Conservation (phyloP, 129 eudicot genomes). For the Pulicaria dysenterica region DNA sequence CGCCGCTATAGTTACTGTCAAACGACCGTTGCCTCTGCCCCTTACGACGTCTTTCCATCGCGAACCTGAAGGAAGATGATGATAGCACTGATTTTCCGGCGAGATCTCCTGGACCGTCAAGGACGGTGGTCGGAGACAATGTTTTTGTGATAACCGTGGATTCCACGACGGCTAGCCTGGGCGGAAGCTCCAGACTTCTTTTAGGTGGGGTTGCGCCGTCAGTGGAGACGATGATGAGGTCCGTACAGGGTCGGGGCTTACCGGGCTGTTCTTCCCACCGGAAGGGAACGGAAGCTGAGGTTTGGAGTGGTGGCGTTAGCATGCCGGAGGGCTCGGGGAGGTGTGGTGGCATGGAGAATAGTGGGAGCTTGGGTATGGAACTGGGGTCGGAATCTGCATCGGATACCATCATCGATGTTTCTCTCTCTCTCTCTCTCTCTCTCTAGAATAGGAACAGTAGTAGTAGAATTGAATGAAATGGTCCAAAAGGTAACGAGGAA, state of each 20-base stretch:
- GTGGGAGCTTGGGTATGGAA: constrained; percentile 44
- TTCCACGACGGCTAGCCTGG: constrained; percentile 42
- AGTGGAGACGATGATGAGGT: constrained; percentile 35
- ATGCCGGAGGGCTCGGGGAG: constrained; percentile 51
- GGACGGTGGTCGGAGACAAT: constrained; percentile 77
- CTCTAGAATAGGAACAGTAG: no score
- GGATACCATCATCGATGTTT: constrained; percentile 34
- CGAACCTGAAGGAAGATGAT: constrained; percentile 53
- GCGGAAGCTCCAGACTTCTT: constrained; percentile 61
- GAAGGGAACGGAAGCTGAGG: constrained; percentile 83
- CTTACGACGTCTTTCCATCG: constrained; percentile 34
- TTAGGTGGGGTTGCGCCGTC: background rate
- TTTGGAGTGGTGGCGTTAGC: constrained; percentile 66
- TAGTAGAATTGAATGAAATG: constrained; percentile 1
- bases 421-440: background rate
- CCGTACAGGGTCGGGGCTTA: constrained; percentile 70
- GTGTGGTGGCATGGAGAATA: constrained; percentile 31
- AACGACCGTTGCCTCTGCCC: constrained; percentile 42
- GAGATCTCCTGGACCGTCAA: constrained; percentile 59
- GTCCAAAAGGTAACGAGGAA: background rate
- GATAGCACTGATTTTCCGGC: constrained; percentile 36
- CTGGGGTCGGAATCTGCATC: constrained; percentile 35
- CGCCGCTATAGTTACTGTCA: constrained; percentile 20
- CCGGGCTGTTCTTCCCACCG: constrained; percentile 95
- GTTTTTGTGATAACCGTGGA: constrained; percentile 40